Evolutionary conservation across 768 basidiomycete genomes (phyloP).

Genomic region (Pleurotus salmoneostramineus): DNA sequence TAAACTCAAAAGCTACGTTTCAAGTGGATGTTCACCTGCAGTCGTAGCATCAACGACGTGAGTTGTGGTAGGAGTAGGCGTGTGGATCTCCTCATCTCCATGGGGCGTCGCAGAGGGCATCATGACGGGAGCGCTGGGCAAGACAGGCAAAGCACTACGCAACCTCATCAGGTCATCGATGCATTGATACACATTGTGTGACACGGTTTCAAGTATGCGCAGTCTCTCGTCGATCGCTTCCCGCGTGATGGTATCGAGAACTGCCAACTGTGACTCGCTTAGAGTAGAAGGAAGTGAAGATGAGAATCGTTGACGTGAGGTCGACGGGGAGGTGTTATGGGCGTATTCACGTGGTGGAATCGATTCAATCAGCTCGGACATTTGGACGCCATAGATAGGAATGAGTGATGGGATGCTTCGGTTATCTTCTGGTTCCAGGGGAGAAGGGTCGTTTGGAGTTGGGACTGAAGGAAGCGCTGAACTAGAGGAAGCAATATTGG

Average conservation of each 20-base stretch:
- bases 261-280: constrained; percentile 59
- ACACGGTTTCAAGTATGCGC: constrained; percentile 73
- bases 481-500: constrained; percentile 1
- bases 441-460: not conserved
- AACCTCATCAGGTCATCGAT: constrained; percentile 77
- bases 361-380: not conserved
- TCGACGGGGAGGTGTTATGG: not conserved
- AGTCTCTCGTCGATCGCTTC: constrained; percentile 86
- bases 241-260: constrained; percentile 64
- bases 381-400: not conserved
- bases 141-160: constrained; percentile 58
- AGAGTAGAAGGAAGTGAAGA: constrained; percentile 41
- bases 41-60: no score
- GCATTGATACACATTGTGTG: constrained; percentile 66
- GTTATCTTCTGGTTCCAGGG: not conserved
- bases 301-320: constrained; percentile 4
- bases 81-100: not conserved
- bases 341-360: not conserved
- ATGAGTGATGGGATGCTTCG: not conserved
- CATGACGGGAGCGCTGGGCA: constrained; percentile 23
- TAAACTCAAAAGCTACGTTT: no score
- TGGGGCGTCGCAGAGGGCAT: constrained; percentile 12
- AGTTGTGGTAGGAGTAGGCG: not conserved
- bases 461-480: constrained; percentile 2
- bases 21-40: no score